phyloP scores from a whole-genome alignment of 148 eudicot genomes.

The Camellia granthamiana region DNA sequence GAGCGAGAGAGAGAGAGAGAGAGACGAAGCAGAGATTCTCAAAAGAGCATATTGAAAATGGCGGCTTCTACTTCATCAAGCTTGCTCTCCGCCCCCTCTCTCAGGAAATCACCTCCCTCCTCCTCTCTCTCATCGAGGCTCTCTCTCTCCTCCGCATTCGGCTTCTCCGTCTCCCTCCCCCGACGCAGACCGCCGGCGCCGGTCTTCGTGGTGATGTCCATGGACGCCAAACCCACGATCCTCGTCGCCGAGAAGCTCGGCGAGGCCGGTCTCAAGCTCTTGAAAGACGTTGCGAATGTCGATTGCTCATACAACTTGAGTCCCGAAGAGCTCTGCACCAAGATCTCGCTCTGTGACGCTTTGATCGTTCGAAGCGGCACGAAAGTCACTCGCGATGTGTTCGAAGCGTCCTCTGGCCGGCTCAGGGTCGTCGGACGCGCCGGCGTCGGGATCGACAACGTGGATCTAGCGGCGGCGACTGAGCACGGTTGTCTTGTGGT shows the following conservation, averaged over 20 bases:
- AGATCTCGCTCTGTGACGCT: constrained; percentile 91
- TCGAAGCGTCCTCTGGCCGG: constrained; percentile 81
- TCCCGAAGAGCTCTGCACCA: constrained; percentile 80
- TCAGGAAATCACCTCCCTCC: constrained; percentile 27
- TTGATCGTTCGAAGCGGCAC: constrained; percentile 82
- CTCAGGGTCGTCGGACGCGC: constrained; percentile 95
- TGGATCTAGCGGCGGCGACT: constrained; percentile 95
- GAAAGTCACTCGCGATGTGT: constrained; percentile 83
- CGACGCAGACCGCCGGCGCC: constrained; percentile 17
- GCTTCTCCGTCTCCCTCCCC: constrained; percentile 22
- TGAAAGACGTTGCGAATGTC: constrained; percentile 69
- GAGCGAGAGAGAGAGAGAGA: background rate
- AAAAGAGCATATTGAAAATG: constrained; percentile 13
- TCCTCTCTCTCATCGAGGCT: constrained; percentile 29
- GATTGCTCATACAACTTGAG: constrained; percentile 82
- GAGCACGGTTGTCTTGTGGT: constrained; percentile 97
- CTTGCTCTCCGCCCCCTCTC: constrained; percentile 9
- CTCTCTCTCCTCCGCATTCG: constrained; percentile 29
- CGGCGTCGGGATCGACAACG: constrained; percentile 97
- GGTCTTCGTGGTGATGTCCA: constrained; percentile 26
- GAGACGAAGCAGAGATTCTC: background rate
- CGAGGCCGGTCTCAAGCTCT: constrained; percentile 60
- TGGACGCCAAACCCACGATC: constrained; percentile 69
- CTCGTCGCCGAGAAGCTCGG: constrained; percentile 92
- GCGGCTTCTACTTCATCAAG: constrained; percentile 32